Evolutionary conservation across 441 rosid genomes (phyloP), one percentile per base, ranked within the genome.

Genomic region (Pelargonium citronellum): DNA sequence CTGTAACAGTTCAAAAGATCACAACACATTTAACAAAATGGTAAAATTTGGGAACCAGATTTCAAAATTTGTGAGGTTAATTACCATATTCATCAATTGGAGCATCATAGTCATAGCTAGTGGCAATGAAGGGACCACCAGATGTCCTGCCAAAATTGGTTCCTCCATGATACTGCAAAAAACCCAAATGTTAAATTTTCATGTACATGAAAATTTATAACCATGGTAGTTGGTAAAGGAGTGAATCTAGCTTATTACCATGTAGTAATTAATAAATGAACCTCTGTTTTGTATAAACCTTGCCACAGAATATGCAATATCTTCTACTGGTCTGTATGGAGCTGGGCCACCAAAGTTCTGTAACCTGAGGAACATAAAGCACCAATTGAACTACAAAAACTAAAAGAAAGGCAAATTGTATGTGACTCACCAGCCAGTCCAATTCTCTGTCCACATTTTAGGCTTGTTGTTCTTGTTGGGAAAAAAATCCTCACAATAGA

Each of bases 31-130:
- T 73, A n/a, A n/a, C n/a, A n/a, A n/a, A n/a, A n/a, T n/a, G n/a
- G n/a, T n/a, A n/a, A n/a, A n/a, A n/a, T n/a, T n/a, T n/a, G n/a
- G n/a, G n/a, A n/a, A n/a, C n/a, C n/a, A n/a, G n/a, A n/a, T n/a
- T n/a, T n/a, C n/a, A n/a, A n/a, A n/a, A n/a, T n/a, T n/a, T n/a
- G n/a, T n/a, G n/a, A n/a, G n/a, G n/a, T 41, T 63, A 64, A 78
- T 16, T 81, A 88, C 93, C 93, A 61, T 71, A 88, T 81, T 88
- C 93, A 79, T 88, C 93, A 6, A 88, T 72, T 69, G 91, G 91
- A 79, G 88, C 91, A 24, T 85, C 93, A 39, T 88, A 88, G 57
- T 88, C 91, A 63, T 88, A 88, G 83, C 91, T 88, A 20, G 91
- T 82, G 43, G 93, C 79, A 76, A 88, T 83, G 79, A 85, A 88